phyloP scores from a whole-genome alignment of 2,329 filamentous ascomycete species.

The Onygenales sp. region DNA sequence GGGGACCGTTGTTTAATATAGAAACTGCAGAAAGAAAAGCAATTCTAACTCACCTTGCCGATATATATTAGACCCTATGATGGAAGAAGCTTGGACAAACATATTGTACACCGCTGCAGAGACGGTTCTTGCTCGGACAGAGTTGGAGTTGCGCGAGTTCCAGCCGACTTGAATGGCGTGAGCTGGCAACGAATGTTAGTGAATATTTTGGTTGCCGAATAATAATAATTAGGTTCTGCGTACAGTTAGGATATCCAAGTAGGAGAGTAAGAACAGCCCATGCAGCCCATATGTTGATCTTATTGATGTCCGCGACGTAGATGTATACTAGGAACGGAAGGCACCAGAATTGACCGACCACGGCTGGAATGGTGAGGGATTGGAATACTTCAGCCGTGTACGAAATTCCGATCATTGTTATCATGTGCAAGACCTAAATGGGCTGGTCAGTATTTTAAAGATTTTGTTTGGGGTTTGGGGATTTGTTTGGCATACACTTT shows the following conservation, averaged over 20 bases:
- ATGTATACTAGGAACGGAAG: conserved; percentile 46
- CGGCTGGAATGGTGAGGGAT: conserved; percentile 41
- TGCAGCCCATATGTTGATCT: conserved; percentile 42
- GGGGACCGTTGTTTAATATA: not conserved
- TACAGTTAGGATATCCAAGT: conserved; percentile 42
- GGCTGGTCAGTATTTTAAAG: not conserved
- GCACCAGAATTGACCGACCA: conserved; percentile 44
- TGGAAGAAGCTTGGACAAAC: conserved; percentile 24
- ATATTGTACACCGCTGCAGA: conserved; percentile 32
- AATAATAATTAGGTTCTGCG: not conserved
- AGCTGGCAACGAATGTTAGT: conserved; percentile 21
- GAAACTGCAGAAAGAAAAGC: too few relatives aligned
- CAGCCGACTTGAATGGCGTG: conserved; percentile 43
- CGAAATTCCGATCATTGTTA: conserved; percentile 22
- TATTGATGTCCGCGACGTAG: conserved; percentile 34
- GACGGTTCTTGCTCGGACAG: conserved; percentile 28
- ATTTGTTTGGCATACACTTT: conserved; percentile 6
- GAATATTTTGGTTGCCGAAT: not conserved
- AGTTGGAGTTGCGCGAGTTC: conserved; percentile 31
- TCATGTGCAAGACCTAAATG: conserved; percentile 40
- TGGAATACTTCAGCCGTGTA: conserved; percentile 29
- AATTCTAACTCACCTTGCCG: conserved; percentile 7
- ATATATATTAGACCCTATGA: conserved; percentile 30
- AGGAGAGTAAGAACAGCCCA: conserved; percentile 45
- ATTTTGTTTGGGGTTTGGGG: not conserved